Evolutionary conservation across 352 stramenopile genomes (phyloP), one percentile per base, ranked within the genome.

Genomic region (Pythium brachiatum): DNA sequence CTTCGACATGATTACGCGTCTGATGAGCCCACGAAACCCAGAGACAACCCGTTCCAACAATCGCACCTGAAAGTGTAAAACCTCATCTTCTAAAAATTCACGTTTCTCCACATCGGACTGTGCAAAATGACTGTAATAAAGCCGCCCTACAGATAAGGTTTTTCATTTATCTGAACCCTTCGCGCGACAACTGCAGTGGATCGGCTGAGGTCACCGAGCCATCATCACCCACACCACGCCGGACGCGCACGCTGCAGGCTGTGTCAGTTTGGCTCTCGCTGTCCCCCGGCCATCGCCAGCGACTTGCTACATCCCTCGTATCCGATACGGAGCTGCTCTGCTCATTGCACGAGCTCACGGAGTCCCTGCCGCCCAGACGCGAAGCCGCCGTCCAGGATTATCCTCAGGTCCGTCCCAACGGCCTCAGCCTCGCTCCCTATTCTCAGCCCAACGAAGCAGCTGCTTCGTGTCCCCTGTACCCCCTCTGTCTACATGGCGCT

Each of bases 191-290:
- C 18, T 48, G 41, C 20, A 48, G 41, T 27, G 18, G 29, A 34
- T 34, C 29, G 29, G 20, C 41, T 48, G 41, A 48, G 41, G 41
- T 48, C 41, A 48, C 29, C 29, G 29, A 9, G 29, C 9, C 29
- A 34, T 9, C 29, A 34, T 34, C 29, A 34, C n/a, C n/a, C 29
- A 9, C 29, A 9, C 29, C 29, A 34, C 29, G 29, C 29, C 29
- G 29, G 29, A 34, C 29, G 29, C 29, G 29, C 23, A 25, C n/a
- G 50, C 41, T 56, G 50, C 18, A 7, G 52, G 20, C n/a, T 48
- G 27, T 29, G 44, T 63, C 57, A 62, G 44, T 56, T 62, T 36
- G 47, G 44, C 56, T 55, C 34, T 20, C 27, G 31, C 18, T 25
- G 13, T 20, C 20, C 27, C 25, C 21, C 21, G 8, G 4, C 26